Evolutionary conservation across 352 stramenopile species (phyloP), one percentile per base, ranked within the genome.

Genomic region (Globisporangium alternatum): DNA sequence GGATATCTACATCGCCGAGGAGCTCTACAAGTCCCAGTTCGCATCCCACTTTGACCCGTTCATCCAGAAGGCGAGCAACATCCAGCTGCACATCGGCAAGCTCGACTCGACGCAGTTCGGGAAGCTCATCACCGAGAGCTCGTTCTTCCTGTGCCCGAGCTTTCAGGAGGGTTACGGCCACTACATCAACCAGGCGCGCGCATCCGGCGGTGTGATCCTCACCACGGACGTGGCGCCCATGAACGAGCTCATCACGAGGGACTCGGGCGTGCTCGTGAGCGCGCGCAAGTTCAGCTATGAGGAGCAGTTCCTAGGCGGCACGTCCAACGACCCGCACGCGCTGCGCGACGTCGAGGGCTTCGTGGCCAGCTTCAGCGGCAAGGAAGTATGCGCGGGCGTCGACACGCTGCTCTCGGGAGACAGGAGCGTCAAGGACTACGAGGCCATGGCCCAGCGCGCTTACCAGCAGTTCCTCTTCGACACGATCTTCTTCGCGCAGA

Each of bases 151-250:
- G 60, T 86, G 79, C 41, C 68, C 79, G 22, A 88, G 79, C 64
- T 58, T 74, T 17, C 69, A 78, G 52, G 79, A 88, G 44, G 77
- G 77, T 22, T 87, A 86, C 65, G 80, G 80, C 28, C 78, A 89
- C 60, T 89, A 87, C 61, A 82, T 89, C 49, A 89, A 89, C 56
- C 80, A 89, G 59, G 80, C 78, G 22, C 67, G 80, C 31, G 78
- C 78, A 0, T 74, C 78, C 21, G 67, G 71, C 17, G 75, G 72
- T 0, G 19, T 87, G 25, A 76, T 89, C 43, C 53, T 85, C 22
- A 89, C 80, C 10, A 89, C 80, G 12, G 70, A 87, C 51, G 61
- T 80, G 2, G 48, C 70, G 21, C 80, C 80, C 3, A 89, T 89
- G 80, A 86, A 87, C 56, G 77, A 89, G 48, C 67, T 89, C 44